phyloP scores from a whole-genome alignment of 2,329 filamentous ascomycete species.

The Lasiodiplodia sp. region DNA sequence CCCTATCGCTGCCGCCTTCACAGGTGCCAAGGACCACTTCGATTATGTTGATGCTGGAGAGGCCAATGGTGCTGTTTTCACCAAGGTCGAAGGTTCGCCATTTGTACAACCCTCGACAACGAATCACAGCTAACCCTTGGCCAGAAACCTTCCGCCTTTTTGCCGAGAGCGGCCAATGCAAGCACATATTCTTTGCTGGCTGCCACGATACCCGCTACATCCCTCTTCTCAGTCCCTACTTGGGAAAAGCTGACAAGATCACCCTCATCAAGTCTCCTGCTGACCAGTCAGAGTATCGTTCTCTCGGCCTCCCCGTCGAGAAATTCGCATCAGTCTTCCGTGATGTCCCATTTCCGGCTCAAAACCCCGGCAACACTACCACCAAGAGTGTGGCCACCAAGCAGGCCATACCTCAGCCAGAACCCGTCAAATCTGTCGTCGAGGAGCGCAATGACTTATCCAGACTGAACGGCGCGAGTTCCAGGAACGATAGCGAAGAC shows the following conservation, averaged over 20 bases:
- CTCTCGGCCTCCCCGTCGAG: slow-evolving; percentile 59
- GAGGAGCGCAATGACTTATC: neutral
- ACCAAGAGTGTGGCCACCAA: slow-evolving; percentile 12
- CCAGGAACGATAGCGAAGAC: neutral
- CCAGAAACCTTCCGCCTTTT: slow-evolving; percentile 57
- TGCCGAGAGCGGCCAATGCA: slow-evolving; percentile 66
- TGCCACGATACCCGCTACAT: slow-evolving; percentile 68
- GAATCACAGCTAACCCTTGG: slow-evolving; percentile 1
- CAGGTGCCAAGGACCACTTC: slow-evolving; percentile 63
- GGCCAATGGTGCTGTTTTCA: slow-evolving; percentile 63
- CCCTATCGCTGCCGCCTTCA: slow-evolving; percentile 65
- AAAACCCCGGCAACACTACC: neutral
- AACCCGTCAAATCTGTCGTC: neutral
- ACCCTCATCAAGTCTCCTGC: slow-evolving; percentile 62
- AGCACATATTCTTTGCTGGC: slow-evolving; percentile 69
- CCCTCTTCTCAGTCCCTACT: slow-evolving; percentile 62
- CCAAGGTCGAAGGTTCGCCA: slow-evolving; percentile 63
- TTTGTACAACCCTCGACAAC: neutral
- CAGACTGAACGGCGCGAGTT: neutral
- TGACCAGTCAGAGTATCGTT: slow-evolving; percentile 62
- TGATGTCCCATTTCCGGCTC: slow-evolving; percentile 27
- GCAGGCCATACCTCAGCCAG: neutral
- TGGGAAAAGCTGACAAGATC: slow-evolving; percentile 58
- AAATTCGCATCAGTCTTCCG: slow-evolving; percentile 63
- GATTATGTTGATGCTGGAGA: slow-evolving; percentile 69